phyloP scores from a whole-genome alignment of 257 asterid genomes.

The Lavandula angustifolia region DNA sequence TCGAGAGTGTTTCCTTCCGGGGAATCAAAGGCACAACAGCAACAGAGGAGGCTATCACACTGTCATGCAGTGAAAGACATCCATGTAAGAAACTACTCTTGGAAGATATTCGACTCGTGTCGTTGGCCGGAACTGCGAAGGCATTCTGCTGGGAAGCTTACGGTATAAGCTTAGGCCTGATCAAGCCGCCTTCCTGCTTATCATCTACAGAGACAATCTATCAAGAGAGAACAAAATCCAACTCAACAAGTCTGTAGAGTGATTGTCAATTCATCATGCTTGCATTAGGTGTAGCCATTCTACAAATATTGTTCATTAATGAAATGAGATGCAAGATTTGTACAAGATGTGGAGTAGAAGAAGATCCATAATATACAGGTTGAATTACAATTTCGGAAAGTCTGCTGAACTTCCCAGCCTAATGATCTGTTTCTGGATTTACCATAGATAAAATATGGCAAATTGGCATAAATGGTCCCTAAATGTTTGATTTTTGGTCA shows the following conservation, averaged over 20 bases:
- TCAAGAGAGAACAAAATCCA: constrained; percentile 23
- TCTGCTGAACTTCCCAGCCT: not conserved
- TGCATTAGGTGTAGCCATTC: not conserved
- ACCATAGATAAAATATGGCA: constrained; percentile 8
- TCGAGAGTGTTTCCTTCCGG: constrained; percentile 45
- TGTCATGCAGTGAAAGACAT: constrained; percentile 64
- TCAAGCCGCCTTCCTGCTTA: constrained; percentile 58
- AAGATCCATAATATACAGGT: too few relatives aligned
- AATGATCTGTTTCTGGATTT: not conserved
- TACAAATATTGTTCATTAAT: too few relatives aligned
- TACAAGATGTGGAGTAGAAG: too few relatives aligned
- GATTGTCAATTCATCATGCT: constrained; percentile 8
- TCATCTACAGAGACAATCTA: constrained; percentile 31
- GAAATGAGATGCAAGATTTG: too few relatives aligned
- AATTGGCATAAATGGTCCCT: too few relatives aligned
- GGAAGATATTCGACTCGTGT: constrained; percentile 50
- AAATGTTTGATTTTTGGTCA: too few relatives aligned
- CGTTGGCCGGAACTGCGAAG: constrained; percentile 37
- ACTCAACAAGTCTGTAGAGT: constrained; percentile 31
- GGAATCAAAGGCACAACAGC: constrained; percentile 70
- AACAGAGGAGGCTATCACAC: constrained; percentile 53
- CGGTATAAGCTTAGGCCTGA: constrained; percentile 49
- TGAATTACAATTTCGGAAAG: too few relatives aligned
- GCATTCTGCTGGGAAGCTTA: constrained; percentile 72
- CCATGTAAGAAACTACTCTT: constrained; percentile 57